Evolutionary conservation across 305 asterid species (phyloP), one percentile per base, ranked within the genome.

Genomic region (Fraxinus angustifolia): DNA sequence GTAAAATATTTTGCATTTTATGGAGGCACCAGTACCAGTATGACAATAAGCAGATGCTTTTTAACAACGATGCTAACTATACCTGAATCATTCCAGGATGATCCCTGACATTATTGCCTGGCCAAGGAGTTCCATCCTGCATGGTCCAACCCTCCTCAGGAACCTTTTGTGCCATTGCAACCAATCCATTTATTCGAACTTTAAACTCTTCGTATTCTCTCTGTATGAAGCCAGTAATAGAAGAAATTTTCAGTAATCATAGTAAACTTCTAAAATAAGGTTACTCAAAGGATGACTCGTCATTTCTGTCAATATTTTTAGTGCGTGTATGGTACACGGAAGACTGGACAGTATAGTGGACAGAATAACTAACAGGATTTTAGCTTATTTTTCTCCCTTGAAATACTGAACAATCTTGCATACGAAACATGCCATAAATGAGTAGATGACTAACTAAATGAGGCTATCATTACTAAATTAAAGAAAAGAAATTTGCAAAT

Each of bases 31-130:
- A 23, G 42, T 38, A 19, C 6, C 23, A 62, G 28, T 40, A 34
- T 23, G 31, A 19, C 19, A 71, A 78, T 8, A 58, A 16, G n/a
- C 4, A 56, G 56, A 81, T 28, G 60, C 7, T 8, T 23, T 23
- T 72, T 40, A 72, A 81, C 76, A 16, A 79, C 36, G 65, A 77
- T 23, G 26, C 60, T 48, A 33, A 1, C 5, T 8, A 58, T 88
- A 95, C 99, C 98, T 95, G 99, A 75, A 95, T 95, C 99, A 95
- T 95, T 91, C 99, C 99, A 65, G 99, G 98, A 85, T 95, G 99
- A 89, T 95, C 97, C 89, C 99, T 87, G 83, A 95, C 97, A 80
- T 86, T 90, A 78, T 95, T 95, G 83, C 99, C 99, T 0, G 99
- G 99, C 99, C 99, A 95, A 17, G 92, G 98, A 78, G 99, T 93